Evolutionary conservation across 495 filamentous ascomycete genomes (phyloP), one percentile per base, ranked within the genome.

Genomic region (Penicillium steckii): DNA sequence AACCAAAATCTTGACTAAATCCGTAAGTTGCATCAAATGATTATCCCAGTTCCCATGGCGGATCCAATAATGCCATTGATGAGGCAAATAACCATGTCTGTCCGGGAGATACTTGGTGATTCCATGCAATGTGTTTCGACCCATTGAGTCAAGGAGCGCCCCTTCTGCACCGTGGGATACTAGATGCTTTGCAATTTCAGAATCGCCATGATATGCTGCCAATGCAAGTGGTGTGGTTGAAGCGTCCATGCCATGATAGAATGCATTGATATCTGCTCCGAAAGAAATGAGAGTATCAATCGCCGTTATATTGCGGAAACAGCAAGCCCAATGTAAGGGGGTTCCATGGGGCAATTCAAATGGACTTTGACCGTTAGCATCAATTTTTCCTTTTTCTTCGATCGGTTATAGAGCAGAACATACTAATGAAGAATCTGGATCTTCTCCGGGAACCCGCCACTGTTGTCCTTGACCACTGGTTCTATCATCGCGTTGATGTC

Each of bases 301-400:
- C 10, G 66, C 61, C 13, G 30, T 24, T 3, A 12, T 32, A 15
- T 55, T 52, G 12, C 64, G 45, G 35, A 62, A 50, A 24, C 57
- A 60, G 25, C 44, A 47, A 2, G 68, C 69, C 66, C 66, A 69
- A 25, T 69, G 64, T 9, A 67, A 43, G 2, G 66, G 66, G 18
- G 66, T 60, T 0, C 64, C 66, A 13, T 51, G 47, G 15, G 66
- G 66, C 46, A 66, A 53, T 43, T 67, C 55, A 47, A 67, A 69
- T 12, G 66, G 66, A 42, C 59, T 62, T 41, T 15, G 18, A 30
- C 1, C 8, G 47, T 52, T 21, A 55, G 46, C 25, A n/a, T n/a
- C n/a, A n/a, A n/a, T n/a, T n/a, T n/a, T n/a, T n/a, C n/a, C n/a
- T 44, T 27, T 3, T 8, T 19, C 4, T 24, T 29, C 9, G 3